Base-by-base conservation (phyloP, 495 filamentous ascomycete species). In the Geopyxis carbonaria region DNA sequence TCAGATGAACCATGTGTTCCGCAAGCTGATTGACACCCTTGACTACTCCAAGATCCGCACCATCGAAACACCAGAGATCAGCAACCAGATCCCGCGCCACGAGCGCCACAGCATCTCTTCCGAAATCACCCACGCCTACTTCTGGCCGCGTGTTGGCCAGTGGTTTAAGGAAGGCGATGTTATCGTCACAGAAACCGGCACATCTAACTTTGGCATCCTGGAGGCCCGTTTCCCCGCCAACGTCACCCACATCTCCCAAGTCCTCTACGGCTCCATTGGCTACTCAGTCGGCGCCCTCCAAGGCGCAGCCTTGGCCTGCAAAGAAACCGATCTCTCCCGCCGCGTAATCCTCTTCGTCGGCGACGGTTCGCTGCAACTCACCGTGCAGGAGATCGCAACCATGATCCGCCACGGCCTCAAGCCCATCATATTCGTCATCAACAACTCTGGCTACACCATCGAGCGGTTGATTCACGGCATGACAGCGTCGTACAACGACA, bases 181-280 rank as follows among this genome's bases (percentile, higher is more conserved):
- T 35, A 65, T 93, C 28, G 71, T 92, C 31, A 87, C 82, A 0
- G 86, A 92, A 56, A 51, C 44, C 11, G 85, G 86, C 33, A 93
- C 85, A 3, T 66, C 82, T 21, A 86, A 82, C 60, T 91, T 92
- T 59, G 85, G 86, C 30, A 80, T 91, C 45, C 83, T 77, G 72
- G 82, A 92, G 39, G 85, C 80, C 22, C 73, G 73, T 16, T 89
- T 91, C 64, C 83, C 83, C 0, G 56, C 67, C 18, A 63, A 69
- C 19, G 80, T 87, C 1, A 80, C 69, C 3, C 78, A 78, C 13
- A 68, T 92, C 45, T 82, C 71, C 31, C 84, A 93, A 57, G 77
- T 87, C 1, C 69, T 93, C 7, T 92, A 83, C 81, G 83, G 85
- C 25, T 81, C 75, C 42, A 92, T 93, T 49, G 84, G 78, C 0